phyloP scores from a whole-genome alignment of 1,284 basidiomycete genomes.

The Chiua sp. region DNA sequence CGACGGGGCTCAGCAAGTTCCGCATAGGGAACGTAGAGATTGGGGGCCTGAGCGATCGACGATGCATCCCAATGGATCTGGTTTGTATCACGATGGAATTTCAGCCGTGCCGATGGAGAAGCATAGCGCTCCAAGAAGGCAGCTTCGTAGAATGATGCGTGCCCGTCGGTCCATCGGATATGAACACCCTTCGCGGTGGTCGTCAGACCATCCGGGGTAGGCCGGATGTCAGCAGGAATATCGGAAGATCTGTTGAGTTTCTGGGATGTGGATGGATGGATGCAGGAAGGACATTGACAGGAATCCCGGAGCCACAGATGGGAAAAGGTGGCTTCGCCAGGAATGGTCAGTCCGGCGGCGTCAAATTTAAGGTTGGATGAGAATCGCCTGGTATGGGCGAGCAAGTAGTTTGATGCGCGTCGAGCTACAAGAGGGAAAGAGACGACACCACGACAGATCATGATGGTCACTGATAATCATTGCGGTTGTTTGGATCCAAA shows the following conservation, averaged over 20 bases:
- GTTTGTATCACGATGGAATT: conserved; percentile 47
- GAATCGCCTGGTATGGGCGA: conserved; percentile 8
- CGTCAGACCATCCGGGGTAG: conserved; percentile 42
- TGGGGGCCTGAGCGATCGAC: conserved; percentile 38
- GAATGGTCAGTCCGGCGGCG: conserved; percentile 19
- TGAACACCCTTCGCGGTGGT: conserved; percentile 47
- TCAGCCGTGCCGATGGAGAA: conserved; percentile 33
- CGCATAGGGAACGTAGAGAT: conserved; percentile 59
- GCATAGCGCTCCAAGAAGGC: conserved; percentile 59
- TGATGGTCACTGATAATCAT: background rate
- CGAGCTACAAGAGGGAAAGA: background rate
- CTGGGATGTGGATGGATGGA: conserved; percentile 79
- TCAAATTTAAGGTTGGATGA: conserved; percentile 16
- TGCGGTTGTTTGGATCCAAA: conserved; percentile 35
- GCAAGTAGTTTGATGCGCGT: background rate
- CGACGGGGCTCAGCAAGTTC: conserved; percentile 46
- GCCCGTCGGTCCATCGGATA: conserved; percentile 64
- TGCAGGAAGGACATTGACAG: conserved; percentile 54
- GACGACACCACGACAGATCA: background rate
- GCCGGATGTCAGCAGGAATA: conserved; percentile 50
- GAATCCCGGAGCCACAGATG: conserved; percentile 56
- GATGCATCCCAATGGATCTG: conserved; percentile 43
- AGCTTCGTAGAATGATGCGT: conserved; percentile 55
- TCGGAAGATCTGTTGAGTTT: conserved; percentile 79
- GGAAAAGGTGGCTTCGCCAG: conserved; percentile 50